Conservation (phyloP, 2,329 filamentous ascomycete species). For the Xylariales sp. region DNA sequence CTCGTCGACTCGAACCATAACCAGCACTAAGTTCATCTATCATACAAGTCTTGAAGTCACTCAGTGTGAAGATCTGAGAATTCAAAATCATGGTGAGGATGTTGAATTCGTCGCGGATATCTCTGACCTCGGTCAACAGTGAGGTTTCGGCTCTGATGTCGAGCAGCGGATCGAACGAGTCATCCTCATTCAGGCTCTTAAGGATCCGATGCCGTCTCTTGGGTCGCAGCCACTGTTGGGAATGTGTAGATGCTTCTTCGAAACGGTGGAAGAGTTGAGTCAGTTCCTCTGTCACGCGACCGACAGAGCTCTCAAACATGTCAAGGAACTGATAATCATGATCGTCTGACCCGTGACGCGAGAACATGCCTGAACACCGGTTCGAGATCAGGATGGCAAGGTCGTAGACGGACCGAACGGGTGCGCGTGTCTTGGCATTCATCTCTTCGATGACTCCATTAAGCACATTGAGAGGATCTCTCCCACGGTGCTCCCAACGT, state of each 20-base stretch:
- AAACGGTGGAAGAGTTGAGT: slow-evolving; percentile 57
- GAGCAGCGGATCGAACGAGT: slow-evolving; percentile 51
- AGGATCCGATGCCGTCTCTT: no score
- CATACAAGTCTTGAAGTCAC: slow-evolving; percentile 40
- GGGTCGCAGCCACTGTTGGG: slow-evolving; percentile 49
- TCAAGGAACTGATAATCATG: slow-evolving; percentile 62
- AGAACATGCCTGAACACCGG: slow-evolving; percentile 57
- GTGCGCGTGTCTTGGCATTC: no score
- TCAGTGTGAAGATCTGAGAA: slow-evolving; percentile 41
- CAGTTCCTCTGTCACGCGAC: slow-evolving; percentile 46
- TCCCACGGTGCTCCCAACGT: no score
- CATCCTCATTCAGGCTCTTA: slow-evolving; percentile 24
- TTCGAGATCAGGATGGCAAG: slow-evolving; percentile 58
- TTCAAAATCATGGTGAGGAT: slow-evolving; percentile 53
- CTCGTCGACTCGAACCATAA: no score
- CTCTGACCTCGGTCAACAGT: slow-evolving; percentile 59
- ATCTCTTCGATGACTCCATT: no score
- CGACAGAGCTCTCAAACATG: slow-evolving; percentile 64
- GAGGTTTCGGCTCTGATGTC: slow-evolving; percentile 59
- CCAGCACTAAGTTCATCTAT: slow-evolving; percentile 27
- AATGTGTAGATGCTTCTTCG: slow-evolving; percentile 52
- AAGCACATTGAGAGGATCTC: no score
- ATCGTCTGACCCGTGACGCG: slow-evolving; percentile 51
- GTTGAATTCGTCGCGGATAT: slow-evolving; percentile 63
- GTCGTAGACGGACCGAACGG: slow-evolving; percentile 57